These are phyloP conservation scores for Dothideomycetes sp. DNA, from an alignment of 2,329 filamentous ascomycete genomes.

Conservation along the genomic window DNA sequence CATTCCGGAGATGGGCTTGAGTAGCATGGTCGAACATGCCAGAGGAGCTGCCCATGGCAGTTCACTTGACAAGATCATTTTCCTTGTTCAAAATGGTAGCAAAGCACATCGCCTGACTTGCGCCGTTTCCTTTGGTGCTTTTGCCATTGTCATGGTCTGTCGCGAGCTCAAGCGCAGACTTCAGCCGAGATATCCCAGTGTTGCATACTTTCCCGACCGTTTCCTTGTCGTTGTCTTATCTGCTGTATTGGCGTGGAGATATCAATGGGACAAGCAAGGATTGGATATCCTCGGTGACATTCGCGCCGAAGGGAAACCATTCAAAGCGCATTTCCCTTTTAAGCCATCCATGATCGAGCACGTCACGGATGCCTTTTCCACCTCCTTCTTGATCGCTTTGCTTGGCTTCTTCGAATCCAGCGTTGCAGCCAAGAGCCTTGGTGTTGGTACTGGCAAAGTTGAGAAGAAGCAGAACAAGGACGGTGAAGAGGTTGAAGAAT, in stretches of 20 bases:
- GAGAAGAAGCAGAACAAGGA: slow-evolving; percentile 37
- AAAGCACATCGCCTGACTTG: slow-evolving; percentile 65
- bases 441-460: slow-evolving; percentile 39
- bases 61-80: slow-evolving; percentile 73
- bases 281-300: slow-evolving; percentile 77
- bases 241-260: slow-evolving; percentile 64
- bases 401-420: slow-evolving; percentile 98
- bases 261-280: slow-evolving; percentile 69
- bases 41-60: slow-evolving; percentile 69
- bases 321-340: slow-evolving; percentile 81
- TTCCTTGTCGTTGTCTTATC: slow-evolving; percentile 82
- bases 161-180: slow-evolving; percentile 69
- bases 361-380: slow-evolving; percentile 77
- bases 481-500: slow-evolving; percentile 20
- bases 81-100: slow-evolving; percentile 57
- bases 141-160: slow-evolving; percentile 74
- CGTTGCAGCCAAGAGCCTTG: slow-evolving; percentile 85
- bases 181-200: slow-evolving; percentile 64
- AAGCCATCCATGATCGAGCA: slow-evolving; percentile 64
- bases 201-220: slow-evolving; percentile 86
- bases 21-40: slow-evolving; percentile 48
- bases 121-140: slow-evolving; percentile 66
- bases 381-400: slow-evolving; percentile 83
- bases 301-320: slow-evolving; percentile 59
- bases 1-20: slow-evolving; percentile 78